phyloP scores from a whole-genome alignment of 768 basidiomycete genomes.

The Austroboletus festivus region DNA sequence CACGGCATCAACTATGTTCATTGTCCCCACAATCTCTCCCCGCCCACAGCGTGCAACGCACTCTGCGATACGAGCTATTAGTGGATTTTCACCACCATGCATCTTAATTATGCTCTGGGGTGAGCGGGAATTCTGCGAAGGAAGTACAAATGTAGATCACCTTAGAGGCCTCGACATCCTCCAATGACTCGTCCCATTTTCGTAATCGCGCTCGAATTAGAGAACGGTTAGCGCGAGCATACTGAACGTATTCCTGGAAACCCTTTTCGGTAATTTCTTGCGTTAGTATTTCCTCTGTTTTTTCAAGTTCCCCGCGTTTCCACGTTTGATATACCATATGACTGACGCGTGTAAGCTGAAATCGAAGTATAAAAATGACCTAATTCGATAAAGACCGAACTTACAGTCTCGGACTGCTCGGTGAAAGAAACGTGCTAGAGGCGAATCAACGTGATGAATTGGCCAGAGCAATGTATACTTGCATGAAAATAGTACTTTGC shows the following conservation, averaged over 20 bases:
- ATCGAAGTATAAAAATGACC: neutral
- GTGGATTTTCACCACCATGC: neutral
- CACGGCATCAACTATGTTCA: neutral
- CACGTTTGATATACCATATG: neutral
- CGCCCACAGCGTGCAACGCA: neutral
- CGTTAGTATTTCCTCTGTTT: conserved; percentile 5
- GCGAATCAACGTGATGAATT: neutral
- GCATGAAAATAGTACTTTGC: neutral
- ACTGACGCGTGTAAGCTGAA: conserved; percentile 15
- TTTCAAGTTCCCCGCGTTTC: conserved; percentile 4
- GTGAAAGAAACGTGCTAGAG: neutral
- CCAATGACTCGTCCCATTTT: neutral
- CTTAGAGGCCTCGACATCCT: neutral
- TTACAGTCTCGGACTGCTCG: conserved; percentile 3
- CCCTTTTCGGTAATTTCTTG: conserved; percentile 6
- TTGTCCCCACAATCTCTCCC: neutral
- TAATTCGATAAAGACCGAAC: neutral
- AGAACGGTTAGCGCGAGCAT: neutral
- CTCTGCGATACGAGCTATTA: neutral
- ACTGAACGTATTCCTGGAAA: too few species aligned
- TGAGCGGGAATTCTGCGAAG: neutral
- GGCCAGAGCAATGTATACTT: neutral
- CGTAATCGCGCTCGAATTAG: neutral
- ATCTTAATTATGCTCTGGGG: neutral
- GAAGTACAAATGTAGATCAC: neutral